Base-by-base conservation (phyloP, 495 filamentous ascomycete species). In the Lichenothelia convexa region DNA sequence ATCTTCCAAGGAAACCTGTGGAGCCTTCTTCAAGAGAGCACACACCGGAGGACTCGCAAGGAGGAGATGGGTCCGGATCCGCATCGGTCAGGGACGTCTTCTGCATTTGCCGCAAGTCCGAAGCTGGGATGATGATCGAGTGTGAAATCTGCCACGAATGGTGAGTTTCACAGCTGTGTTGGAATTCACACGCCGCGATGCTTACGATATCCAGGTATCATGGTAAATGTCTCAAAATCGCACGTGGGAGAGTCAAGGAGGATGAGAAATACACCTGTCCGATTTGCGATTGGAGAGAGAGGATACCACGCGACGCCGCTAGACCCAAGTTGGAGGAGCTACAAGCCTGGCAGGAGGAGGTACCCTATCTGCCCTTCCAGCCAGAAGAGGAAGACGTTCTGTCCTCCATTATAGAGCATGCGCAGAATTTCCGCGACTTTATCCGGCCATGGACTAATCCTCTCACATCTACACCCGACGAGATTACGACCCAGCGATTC, bases 121-220 rank as follows among this genome's bases (percentile, higher is more conserved):
- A 99, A 54, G 82, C 87, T 23, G 89, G 89, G 17, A 87, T 94
- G 79, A 99, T 99, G 89, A 93, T 99, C 45, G 89, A 99, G 53
- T 99, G 89, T 57, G 87, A 93, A 55, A 62, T 93, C 22, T 99
- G 89, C 55, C 85, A 93, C 45, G 89, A 99, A 59, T 99, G 89
- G 89, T 85, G 58, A 57, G 74, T 61, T 32, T 19, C 26, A 8
- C 18, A 26, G 1, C 21, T 31, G 41, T 34, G 39, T 8, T 2
- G 30, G 17, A 26, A 22, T 17, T 17, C 16, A 4, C 13, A 7
- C 38, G 6, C 34, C 43, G 34, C 43, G 36, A 36, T 20, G n/a
- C n/a, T n/a, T n/a, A n/a, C 35, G 8, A 3, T 18, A 18, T 29
- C n/a, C 42, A 84, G 79, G 79, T 99, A 99, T 48, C 89, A 99